phyloP scores from a whole-genome alignment of 179 eudicot species.

The Corrigiola litoralis region DNA sequence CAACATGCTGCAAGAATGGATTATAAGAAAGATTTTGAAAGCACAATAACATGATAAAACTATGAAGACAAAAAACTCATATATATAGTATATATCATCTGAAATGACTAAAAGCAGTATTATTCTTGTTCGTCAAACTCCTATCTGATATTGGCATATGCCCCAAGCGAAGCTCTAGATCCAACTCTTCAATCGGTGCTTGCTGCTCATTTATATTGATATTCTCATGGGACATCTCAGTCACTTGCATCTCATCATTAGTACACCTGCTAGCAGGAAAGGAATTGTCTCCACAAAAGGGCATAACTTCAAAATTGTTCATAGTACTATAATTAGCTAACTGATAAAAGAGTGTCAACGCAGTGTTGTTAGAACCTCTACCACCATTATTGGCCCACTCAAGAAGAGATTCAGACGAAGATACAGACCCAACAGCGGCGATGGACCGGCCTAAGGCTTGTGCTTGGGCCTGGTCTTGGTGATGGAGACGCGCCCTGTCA shows the following conservation, averaged over 20 bases:
- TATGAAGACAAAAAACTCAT: not conserved
- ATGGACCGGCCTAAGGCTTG: not conserved
- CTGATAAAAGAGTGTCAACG: slow-evolving; percentile 7
- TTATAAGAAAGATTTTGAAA: no score
- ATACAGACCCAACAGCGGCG: not conserved
- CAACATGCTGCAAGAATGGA: no score
- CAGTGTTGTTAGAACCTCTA: not conserved
- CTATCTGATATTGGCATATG: not conserved
- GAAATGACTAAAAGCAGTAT: no score
- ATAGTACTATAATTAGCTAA: not conserved
- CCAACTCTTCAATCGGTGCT: slow-evolving; percentile 24
- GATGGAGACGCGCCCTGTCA: slow-evolving; percentile 55
- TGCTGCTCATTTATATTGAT: not conserved
- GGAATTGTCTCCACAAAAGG: not conserved
- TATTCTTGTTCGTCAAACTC: not conserved
- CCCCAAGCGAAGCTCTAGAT: slow-evolving; percentile 39
- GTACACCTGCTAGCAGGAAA: slow-evolving; percentile 2
- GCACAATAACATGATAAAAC: no score
- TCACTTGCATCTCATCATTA: not conserved
- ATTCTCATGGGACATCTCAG: not conserved
- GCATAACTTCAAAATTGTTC: not conserved
- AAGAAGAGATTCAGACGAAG: not conserved
- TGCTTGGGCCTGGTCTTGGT: slow-evolving; percentile 17
- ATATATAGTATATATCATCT: no score
- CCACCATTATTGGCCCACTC: slow-evolving; percentile 5